Percentiles rank a stretch among this genome's conserved stretches.
Conservation (phyloP, 2,329 filamentous ascomycete genomes). For the Sarocladium kiliense region DNA sequence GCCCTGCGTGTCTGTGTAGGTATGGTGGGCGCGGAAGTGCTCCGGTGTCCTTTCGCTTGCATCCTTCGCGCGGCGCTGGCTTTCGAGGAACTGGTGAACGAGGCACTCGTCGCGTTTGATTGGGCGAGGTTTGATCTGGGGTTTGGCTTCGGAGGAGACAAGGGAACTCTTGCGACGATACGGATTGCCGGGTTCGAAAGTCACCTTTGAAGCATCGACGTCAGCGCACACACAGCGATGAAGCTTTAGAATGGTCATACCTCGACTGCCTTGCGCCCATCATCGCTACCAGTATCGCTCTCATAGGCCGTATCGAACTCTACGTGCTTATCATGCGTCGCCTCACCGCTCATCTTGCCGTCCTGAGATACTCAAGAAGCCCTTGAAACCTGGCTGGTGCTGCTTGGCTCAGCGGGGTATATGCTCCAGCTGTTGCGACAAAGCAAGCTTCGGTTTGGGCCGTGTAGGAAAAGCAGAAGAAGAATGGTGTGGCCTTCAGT, state of each 20-base stretch:
- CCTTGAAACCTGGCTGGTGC: background rate
- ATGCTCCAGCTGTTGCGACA: background rate
- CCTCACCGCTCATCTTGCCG: background rate
- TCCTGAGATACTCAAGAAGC: background rate
- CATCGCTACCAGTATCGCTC: conserved; percentile 35
- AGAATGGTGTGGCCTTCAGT: background rate
- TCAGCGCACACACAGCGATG: conserved; percentile 1
- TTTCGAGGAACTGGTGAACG: conserved; percentile 60
- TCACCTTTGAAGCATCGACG: conserved; percentile 34
- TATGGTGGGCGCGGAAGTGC: conserved; percentile 23
- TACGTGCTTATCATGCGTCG: conserved; percentile 6
- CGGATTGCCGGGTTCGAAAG: conserved; percentile 55
- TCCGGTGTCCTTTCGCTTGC: conserved; percentile 21
- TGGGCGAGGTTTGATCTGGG: conserved; percentile 17
- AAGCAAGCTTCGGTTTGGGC: background rate
- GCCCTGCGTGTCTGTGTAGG: conserved; percentile 16
- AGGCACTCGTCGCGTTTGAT: conserved; percentile 50
- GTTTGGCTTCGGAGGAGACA: conserved; percentile 44
- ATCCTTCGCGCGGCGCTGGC: conserved; percentile 37
- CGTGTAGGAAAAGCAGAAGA: too few species aligned
- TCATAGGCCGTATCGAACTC: conserved; percentile 33
- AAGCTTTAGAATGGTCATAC: conserved; percentile 25
- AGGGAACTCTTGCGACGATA: conserved; percentile 64
- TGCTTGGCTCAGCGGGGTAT: background rate
- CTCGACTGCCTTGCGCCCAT: conserved; percentile 47